phyloP scores from a whole-genome alignment of 2,329 filamentous ascomycete genomes.

The Alternaria arbusti region DNA sequence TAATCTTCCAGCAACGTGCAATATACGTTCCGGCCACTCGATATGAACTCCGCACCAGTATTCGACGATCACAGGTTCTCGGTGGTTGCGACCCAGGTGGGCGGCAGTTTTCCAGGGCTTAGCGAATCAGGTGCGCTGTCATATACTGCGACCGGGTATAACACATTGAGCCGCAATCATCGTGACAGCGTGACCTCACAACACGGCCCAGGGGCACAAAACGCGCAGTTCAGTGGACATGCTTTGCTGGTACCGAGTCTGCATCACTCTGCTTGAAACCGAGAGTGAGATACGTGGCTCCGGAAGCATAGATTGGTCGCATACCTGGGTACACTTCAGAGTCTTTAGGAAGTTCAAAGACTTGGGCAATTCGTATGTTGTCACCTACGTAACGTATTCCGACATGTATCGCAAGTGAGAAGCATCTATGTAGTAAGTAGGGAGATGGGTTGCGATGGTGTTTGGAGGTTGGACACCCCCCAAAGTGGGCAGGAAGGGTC shows the following conservation, averaged over 20 bases:
- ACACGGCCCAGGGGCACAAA: background rate
- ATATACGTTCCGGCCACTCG: conserved; percentile 32
- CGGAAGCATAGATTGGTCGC: background rate
- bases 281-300: background rate
- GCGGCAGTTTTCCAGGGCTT: conserved; percentile 5
- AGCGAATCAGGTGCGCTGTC: conserved; percentile 16
- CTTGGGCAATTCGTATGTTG: background rate
- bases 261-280: background rate
- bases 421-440: background rate
- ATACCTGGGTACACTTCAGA: background rate
- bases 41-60: conserved; percentile 15
- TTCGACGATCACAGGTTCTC: conserved; percentile 7
- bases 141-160: conserved; percentile 19
- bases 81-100: conserved; percentile 14
- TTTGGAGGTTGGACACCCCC: background rate
- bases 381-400: background rate
- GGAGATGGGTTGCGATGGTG: background rate
- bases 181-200: background rate
- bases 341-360: background rate
- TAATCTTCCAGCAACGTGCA: conserved; percentile 35
- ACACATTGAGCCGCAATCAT: conserved; percentile 30
- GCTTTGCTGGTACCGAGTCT: background rate
- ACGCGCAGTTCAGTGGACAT: background rate
- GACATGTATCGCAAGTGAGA: background rate
- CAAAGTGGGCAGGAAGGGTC: background rate